Conservation (phyloP, 805 yeast genomes). For the Pichia deserticola region DNA sequence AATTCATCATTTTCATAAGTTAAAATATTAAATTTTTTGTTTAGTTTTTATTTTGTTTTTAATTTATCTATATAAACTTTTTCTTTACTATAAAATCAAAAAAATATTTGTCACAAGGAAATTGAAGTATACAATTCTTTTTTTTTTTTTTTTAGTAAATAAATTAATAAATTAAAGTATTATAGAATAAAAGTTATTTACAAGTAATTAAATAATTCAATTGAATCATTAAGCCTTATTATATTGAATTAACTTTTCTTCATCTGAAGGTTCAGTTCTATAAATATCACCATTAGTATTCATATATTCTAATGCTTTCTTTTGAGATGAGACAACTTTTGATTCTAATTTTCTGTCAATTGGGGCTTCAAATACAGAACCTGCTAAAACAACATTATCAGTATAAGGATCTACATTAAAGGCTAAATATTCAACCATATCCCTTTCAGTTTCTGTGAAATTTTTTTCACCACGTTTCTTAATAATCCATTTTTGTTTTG, state of each 20-base stretch:
- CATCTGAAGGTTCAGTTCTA: conserved; percentile 28
- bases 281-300: conserved; percentile 30
- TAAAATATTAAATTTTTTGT: no score
- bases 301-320: conserved; percentile 26
- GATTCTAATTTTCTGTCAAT: conserved; percentile 31
- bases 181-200: not conserved
- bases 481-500: conserved; percentile 50
- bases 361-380: conserved; percentile 57
- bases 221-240: conserved; percentile 2
- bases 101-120: no score
- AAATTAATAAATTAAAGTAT: not conserved
- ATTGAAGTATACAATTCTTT: no score
- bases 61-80: no score
- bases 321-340: conserved; percentile 22
- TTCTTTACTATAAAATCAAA: no score
- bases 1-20: no score
- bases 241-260: conserved; percentile 13
- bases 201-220: not conserved
- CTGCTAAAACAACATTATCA: conserved; percentile 51
- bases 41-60: no score
- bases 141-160: not conserved
- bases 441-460: conserved; percentile 39
- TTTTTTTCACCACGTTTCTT: conserved; percentile 37
- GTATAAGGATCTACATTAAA: conserved; percentile 56
- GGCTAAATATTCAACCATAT: conserved; percentile 54